phyloP scores from a whole-genome alignment of 345 rosid genomes.

The Garcia nutans region DNA sequence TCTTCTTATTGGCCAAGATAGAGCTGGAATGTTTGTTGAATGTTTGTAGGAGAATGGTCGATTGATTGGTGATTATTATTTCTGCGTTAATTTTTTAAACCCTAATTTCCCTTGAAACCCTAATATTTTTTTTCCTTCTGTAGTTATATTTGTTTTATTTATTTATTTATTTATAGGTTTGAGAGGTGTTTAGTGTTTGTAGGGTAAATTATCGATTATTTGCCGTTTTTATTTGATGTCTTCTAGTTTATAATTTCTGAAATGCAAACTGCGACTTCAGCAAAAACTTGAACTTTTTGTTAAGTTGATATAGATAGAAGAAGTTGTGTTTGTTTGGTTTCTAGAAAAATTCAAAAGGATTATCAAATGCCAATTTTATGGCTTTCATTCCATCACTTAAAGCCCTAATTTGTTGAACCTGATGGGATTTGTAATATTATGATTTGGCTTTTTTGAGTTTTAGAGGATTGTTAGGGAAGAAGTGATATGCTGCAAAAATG shows the following conservation, averaged over 20 bases:
- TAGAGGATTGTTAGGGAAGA: not conserved
- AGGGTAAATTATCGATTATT: no score
- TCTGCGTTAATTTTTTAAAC: not conserved
- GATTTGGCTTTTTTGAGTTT: not conserved
- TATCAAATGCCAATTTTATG: not conserved
- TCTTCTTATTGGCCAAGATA: not conserved
- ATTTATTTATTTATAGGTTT: not conserved
- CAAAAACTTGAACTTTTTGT: no score
- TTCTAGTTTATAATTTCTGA: not conserved
- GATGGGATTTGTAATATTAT: not conserved
- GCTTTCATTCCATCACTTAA: not conserved
- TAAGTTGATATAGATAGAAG: not conserved
- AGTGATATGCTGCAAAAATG: not conserved
- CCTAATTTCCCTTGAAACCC: conserved; percentile 2
- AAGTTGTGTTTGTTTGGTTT: not conserved
- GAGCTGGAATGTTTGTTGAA: not conserved
- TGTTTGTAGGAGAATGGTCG: not conserved
- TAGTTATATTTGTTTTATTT: not conserved
- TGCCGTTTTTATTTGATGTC: not conserved
- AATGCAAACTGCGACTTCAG: not conserved
- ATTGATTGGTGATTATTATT: not conserved
- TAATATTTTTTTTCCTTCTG: not conserved
- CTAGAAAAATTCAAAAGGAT: not conserved
- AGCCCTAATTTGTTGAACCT: not conserved
- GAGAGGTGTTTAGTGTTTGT: not conserved